Conservation (phyloP, 768 basidiomycete genomes). For the Tephrocybe sp. region DNA sequence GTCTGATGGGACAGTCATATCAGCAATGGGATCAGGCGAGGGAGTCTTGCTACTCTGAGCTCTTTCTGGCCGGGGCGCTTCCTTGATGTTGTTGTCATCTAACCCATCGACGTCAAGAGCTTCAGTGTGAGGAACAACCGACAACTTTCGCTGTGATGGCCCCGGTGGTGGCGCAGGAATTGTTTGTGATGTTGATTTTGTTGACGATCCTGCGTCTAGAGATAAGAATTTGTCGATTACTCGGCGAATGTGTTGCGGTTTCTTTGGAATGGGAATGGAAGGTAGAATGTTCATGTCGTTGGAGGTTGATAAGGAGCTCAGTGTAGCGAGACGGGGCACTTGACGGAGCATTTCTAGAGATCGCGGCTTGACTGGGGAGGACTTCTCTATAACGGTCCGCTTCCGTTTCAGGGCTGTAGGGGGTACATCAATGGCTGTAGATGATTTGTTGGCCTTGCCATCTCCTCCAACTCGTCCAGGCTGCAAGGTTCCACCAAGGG, state of each 20-base stretch:
- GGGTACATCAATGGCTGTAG: not conserved
- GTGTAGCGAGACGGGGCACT: slow-evolving; percentile 22
- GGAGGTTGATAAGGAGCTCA: slow-evolving; percentile 4
- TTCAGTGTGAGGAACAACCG: not conserved
- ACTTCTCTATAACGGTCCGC: slow-evolving; percentile 32
- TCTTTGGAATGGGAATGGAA: slow-evolving; percentile 8
- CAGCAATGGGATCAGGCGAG: slow-evolving; percentile 3
- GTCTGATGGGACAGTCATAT: not conserved
- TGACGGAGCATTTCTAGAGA: slow-evolving; percentile 27
- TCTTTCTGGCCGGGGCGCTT: not conserved
- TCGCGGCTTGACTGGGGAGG: slow-evolving; percentile 25
- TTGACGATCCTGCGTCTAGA: not conserved
- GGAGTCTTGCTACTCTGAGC: not conserved
- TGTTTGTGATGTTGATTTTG: not conserved
- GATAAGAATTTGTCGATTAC: slow-evolving; percentile 19
- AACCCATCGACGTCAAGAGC: not conserved
- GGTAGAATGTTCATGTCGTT: not conserved
- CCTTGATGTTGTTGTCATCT: slow-evolving; percentile 6
- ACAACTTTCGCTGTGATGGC: not conserved
- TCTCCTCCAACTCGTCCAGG: not conserved
- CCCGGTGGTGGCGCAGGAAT: not conserved
- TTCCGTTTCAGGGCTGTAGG: slow-evolving; percentile 39
- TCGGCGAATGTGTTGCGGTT: slow-evolving; percentile 17
- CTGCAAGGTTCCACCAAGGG: not conserved
- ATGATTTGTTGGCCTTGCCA: not conserved